Conservation (phyloP, 23 red algal species). For the Gracilaria vermiculophylla region DNA sequence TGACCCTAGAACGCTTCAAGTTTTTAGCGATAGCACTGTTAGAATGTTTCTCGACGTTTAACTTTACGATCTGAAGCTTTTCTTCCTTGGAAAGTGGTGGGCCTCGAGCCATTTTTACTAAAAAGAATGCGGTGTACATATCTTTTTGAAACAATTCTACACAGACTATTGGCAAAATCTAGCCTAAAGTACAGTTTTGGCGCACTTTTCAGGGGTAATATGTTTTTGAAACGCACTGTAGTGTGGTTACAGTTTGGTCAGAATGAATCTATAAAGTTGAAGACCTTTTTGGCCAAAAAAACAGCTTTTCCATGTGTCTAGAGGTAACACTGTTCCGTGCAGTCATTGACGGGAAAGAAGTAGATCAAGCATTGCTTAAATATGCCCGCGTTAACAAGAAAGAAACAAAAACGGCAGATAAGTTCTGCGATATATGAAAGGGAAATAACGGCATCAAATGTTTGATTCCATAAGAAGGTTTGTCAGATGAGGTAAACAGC, state of each 20-base stretch:
- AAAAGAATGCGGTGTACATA: too few species aligned
- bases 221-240: not conserved
- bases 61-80: too few species aligned
- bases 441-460: not conserved
- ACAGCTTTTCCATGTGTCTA: not conserved
- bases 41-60: too few species aligned
- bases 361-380: not conserved
- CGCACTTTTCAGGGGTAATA: too few species aligned
- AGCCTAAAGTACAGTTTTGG: too few species aligned
- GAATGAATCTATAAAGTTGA: not conserved
- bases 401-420: not conserved
- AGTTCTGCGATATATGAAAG: not conserved
- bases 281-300: conserved; percentile 1
- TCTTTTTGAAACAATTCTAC: too few species aligned
- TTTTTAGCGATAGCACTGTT: too few species aligned
- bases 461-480: not conserved
- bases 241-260: not conserved
- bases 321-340: not conserved
- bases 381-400: not conserved
- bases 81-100: too few species aligned
- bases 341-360: not conserved
- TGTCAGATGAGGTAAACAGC: not conserved
- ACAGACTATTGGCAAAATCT: too few species aligned
- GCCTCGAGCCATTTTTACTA: too few species aligned
- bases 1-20: too few species aligned